Evolutionary conservation across 345 rosid species (phyloP).

Genomic region (Gossypium turneri): DNA sequence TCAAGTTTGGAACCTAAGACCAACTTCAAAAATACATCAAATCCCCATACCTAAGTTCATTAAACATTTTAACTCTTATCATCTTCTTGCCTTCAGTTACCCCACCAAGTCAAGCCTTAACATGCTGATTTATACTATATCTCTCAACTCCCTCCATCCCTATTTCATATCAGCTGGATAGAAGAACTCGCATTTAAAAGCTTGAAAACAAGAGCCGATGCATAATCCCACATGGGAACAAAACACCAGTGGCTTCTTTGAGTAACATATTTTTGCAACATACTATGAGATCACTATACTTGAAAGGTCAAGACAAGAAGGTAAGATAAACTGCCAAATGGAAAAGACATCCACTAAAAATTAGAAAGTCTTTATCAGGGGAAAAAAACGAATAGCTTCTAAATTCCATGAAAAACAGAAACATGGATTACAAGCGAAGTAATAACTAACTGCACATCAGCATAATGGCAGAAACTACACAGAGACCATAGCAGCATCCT

Average conservation of each 20-base stretch:
- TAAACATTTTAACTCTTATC: neutral
- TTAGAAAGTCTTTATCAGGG: neutral
- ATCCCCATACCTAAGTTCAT: neutral
- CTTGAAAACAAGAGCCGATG: neutral
- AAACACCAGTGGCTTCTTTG: neutral
- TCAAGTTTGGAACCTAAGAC: neutral
- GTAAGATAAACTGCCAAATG: neutral
- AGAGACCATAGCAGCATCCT: neutral
- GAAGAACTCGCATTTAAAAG: neutral
- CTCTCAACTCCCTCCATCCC: neutral
- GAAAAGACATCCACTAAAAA: conserved; percentile 1
- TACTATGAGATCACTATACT: neutral
- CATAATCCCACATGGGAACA: neutral
- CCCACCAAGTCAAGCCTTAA: neutral
- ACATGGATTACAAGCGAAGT: neutral
- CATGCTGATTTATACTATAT: neutral
- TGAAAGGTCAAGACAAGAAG: neutral
- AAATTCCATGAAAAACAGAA: neutral
- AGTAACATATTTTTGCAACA: neutral
- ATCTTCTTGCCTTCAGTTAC: neutral
- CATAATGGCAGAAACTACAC: neutral
- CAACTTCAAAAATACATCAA: neutral
- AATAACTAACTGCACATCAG: neutral
- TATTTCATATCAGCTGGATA: neutral
- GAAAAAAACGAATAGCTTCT: neutral